These are phyloP conservation scores for Neopestalotiopsis rosae DNA, from an alignment of 2,329 filamentous ascomycete genomes.

Conservation along the genomic window DNA sequence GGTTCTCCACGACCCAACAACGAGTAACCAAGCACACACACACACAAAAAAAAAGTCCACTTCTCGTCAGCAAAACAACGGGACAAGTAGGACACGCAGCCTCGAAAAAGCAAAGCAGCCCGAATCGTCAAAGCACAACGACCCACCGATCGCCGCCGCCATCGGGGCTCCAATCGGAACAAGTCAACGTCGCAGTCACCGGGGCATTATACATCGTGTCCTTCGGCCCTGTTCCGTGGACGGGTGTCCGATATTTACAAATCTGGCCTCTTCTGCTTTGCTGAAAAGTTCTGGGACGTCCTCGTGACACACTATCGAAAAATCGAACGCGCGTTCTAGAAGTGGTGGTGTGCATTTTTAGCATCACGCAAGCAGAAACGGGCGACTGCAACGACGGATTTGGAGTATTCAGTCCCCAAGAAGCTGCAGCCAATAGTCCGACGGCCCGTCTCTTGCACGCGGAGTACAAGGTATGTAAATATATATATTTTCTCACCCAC, in stretches of 20 bases:
- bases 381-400: not conserved
- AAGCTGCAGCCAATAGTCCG: constrained; percentile 15
- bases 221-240: not conserved
- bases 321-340: constrained; percentile 14
- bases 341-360: constrained; percentile 13
- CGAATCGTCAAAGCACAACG: not conserved
- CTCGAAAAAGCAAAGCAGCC: not conserved
- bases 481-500: not conserved
- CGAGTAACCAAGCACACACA: no score
- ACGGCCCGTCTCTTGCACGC: constrained; percentile 10
- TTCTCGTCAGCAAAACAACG: not conserved
- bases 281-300: not conserved
- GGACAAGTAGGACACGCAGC: not conserved
- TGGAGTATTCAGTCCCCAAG: constrained; percentile 5
- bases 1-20: not conserved
- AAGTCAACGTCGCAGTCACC: constrained; percentile 3
- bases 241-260: constrained; percentile 1
- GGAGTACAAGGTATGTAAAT: not conserved
- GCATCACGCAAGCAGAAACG: constrained; percentile 3
- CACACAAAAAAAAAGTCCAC: not conserved
- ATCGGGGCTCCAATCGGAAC: not conserved
- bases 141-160: constrained; percentile 6
- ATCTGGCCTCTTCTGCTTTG: not conserved
- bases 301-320: constrained; percentile 4
- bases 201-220: not conserved